Base-by-base conservation (phyloP, 2,329 filamentous ascomycete species). In the Exophiala sp. region DNA sequence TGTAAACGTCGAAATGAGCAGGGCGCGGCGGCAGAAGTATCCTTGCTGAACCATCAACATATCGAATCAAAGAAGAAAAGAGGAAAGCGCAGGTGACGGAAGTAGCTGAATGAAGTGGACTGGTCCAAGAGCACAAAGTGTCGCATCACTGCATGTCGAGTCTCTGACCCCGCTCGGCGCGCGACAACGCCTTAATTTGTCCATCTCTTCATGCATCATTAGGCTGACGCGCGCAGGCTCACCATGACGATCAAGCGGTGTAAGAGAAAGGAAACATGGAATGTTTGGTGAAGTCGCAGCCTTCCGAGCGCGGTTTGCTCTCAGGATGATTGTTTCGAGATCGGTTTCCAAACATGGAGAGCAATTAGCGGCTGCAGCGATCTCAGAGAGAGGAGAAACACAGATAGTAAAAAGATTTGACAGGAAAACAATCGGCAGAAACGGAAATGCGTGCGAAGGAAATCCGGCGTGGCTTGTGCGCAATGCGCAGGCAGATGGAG, bases 1-100 rank as follows among this genome's bases (percentile, higher is more conserved):
- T 29, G 50, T 20, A 20, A 46, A 42, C 14, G 20, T 29, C 35
- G 44, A 38, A 33, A 12, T 33, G 21, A 36, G 12, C 32, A 12
- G 5, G 43, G 47, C 29, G 20, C 34, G 34, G 21, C 42, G 54
- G 49, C n/a, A 55, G 38, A 44, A 38, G 50, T 55, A 55, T 50
- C 52, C 52, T 55, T 55, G 52, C 52, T 50, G 41, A 47, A 34
- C 35, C 18, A 46, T 45, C 32, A 44, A 45, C 33, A 47, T 50
- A 24, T 48, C 52, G 41, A 54, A 52, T 46, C 41, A 45, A 41
- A 47, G 20, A 21, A 47, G 34, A n/a, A 11, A 38, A 4, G 42
- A 38, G 47, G 42, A 29, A 42, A 48, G 39, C 41, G 52, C 52
- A 47, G 47, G 47, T 45, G 52, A 50, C 52, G 32, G 38, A 55